Base-by-base conservation (phyloP, 1,284 basidiomycete species). In the Apiotrichum gracile region DNA sequence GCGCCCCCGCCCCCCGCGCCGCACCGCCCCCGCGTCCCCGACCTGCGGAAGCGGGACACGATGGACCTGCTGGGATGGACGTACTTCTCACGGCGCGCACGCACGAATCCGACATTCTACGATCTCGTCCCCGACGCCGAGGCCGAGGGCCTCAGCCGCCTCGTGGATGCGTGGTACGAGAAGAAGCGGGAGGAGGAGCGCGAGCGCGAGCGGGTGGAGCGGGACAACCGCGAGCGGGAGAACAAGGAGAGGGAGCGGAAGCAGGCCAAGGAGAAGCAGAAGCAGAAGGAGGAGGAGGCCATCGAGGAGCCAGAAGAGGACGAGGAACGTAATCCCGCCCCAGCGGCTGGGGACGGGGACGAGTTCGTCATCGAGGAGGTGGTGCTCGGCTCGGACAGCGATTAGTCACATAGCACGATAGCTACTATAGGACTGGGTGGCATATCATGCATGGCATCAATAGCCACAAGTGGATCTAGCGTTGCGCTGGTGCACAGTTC, bases 61-160 rank as follows among this genome's bases (percentile, higher is more conserved):
- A 79, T 91, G 56, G 88, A 93, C 65, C 75, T 81, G 7, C 72
- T 96, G 34, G 85, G 86, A 2, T 91, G 86, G 75, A 92, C 92
- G 9, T 91, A 87, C 74, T 79, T 96, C 29, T 80, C 83, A 8
- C 79, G 81, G 46, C 81, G 93, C 57, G 72, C 91, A 48, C 78
- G 77, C 52, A 83, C 78, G 58, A 98, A 98, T 73, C 92, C 94
- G 13, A 82, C 82, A 1, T 97, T 88, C 76, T 98, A 98, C 69
- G 86, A 84, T 54, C 78, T 82, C 7, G 54, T 68, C 60, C 52
- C 73, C 66, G 49, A 72, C 43, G 38, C 67, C 52, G 54, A 77
- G 76, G 80, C 79, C 49, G 80, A 84, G 54, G 79, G 76, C 40
- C 71, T 92, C 27, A 90, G 87, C 14, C 78, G 84, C 38, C 75